Evolutionary conservation across 2,329 filamentous ascomycete species (phyloP).

Genomic region (Claviceps sp.): DNA sequence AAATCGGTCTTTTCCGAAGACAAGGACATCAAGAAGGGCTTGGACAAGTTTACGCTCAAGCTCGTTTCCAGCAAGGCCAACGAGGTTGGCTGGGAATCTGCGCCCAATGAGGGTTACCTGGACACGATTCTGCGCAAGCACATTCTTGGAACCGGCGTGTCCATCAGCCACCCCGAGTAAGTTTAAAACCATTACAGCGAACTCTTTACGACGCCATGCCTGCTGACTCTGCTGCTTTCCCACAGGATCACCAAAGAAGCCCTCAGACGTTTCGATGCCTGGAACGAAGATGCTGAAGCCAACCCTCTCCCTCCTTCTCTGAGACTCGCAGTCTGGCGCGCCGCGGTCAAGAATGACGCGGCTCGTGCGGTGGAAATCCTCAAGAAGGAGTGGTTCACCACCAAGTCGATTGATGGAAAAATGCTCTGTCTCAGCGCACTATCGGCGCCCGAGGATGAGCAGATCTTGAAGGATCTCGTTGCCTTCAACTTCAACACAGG

Average conservation of each 20-base stretch:
- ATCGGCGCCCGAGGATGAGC: slow-evolving; percentile 55
- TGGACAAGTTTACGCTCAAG: slow-evolving; percentile 68
- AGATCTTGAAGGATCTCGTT: slow-evolving; percentile 53
- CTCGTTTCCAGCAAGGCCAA: slow-evolving; percentile 64
- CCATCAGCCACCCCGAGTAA: slow-evolving; percentile 62
- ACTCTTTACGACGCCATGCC: too few relatives aligned
- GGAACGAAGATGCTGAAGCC: slow-evolving; percentile 53
- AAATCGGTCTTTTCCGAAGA: slow-evolving; percentile 78
- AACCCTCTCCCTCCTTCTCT: slow-evolving; percentile 69
- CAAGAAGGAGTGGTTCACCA: slow-evolving; percentile 72
- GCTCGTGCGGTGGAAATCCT: slow-evolving; percentile 57
- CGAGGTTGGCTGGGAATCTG: slow-evolving; percentile 75
- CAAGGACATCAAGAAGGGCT: slow-evolving; percentile 52
- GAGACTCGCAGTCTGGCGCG: slow-evolving; percentile 66
- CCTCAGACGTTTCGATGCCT: slow-evolving; percentile 66
- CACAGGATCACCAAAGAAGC: slow-evolving; percentile 57
- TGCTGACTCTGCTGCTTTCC: not conserved
- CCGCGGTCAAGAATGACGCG: slow-evolving; percentile 58
- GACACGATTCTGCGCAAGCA: slow-evolving; percentile 71
- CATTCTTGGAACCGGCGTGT: slow-evolving; percentile 62
- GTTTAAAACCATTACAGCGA: slow-evolving; percentile 16
- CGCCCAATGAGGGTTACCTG: slow-evolving; percentile 67
- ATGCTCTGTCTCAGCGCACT: slow-evolving; percentile 70
- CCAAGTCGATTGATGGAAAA: slow-evolving; percentile 79
- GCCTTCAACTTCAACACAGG: slow-evolving; percentile 66